phyloP scores from a whole-genome alignment of 805 yeast genomes.

The Blastobotrys chiropterorum region DNA sequence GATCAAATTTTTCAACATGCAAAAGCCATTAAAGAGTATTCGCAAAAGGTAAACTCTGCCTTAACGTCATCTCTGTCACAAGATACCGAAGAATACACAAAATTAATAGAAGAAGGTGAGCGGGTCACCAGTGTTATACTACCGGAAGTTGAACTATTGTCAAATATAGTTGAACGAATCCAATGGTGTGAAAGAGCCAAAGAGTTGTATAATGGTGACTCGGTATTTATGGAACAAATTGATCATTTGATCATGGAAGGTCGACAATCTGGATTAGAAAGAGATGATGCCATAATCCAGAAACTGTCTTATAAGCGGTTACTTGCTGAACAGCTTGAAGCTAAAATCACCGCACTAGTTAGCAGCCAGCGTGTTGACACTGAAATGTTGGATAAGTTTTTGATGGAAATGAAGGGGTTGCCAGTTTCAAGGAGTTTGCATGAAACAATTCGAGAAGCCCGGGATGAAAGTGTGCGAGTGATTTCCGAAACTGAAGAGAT shows the following conservation, averaged over 20 bases:
- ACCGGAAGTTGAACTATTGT: conserved; percentile 40
- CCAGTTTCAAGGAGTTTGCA: not conserved
- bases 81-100: conserved; percentile 40
- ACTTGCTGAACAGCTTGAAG: conserved; percentile 24
- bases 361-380: too few relatives aligned
- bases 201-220: conserved; percentile 16
- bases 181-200: conserved; percentile 35
- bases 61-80: conserved; percentile 29
- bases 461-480: not conserved
- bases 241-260: conserved; percentile 26
- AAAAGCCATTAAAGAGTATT: conserved; percentile 47
- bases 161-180: conserved; percentile 33
- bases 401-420: not conserved
- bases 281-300: conserved; percentile 19
- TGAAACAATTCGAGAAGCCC: not conserved
- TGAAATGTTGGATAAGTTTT: conserved; percentile 8
- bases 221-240: conserved; percentile 24
- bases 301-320: conserved; percentile 9
- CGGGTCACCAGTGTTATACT: conserved; percentile 55
- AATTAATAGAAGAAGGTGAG: conserved; percentile 51
- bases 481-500: conserved; percentile 8
- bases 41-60: conserved; percentile 39
- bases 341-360: conserved; percentile 12
- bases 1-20: conserved; percentile 51
- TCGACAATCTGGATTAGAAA: conserved; percentile 20